A percentile compares a stretch with the other conserved stretches of the same genome.
Conservation (phyloP, 768 basidiomycete genomes). For the Hydnomerulius pinastri region DNA sequence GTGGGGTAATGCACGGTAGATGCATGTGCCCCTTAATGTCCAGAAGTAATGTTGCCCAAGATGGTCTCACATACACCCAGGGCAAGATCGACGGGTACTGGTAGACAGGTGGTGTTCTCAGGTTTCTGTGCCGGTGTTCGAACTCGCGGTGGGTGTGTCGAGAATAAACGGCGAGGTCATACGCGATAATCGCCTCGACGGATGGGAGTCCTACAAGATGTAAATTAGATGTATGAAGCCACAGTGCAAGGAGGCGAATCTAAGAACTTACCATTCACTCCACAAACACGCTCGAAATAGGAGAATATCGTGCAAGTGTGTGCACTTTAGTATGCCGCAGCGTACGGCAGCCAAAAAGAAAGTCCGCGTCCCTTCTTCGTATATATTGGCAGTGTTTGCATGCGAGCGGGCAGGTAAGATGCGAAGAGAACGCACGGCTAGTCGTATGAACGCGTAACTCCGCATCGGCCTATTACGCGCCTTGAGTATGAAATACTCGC, state of each 20-base stretch:
- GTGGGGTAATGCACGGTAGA: not conserved
- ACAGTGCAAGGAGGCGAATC: not conserved
- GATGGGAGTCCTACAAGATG: too few species aligned
- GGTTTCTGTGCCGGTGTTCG: not conserved
- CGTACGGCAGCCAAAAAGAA: constrained; percentile 9
- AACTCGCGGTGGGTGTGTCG: not conserved
- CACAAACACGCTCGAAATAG: constrained; percentile 17
- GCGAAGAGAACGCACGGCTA: too few species aligned
- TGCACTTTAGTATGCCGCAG: constrained; percentile 20
- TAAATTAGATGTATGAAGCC: too few species aligned
- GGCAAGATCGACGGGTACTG: too few species aligned
- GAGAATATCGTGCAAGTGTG: constrained; percentile 12
- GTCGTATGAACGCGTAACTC: too few species aligned
- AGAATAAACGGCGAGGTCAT: not conserved
- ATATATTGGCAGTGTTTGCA: too few species aligned
- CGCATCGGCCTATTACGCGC: too few species aligned
- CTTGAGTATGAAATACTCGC: constrained; percentile 15
- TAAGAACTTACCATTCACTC: constrained; percentile 5
- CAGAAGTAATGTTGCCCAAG: not conserved
- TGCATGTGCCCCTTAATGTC: not conserved
- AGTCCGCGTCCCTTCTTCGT: not conserved
- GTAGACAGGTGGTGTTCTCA: too few species aligned
- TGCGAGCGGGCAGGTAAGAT: too few species aligned
- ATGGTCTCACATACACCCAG: not conserved
- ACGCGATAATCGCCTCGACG: too few species aligned